Base-by-base conservation (phyloP, 2,329 filamentous ascomycete genomes). In the Drechslera avenae region DNA sequence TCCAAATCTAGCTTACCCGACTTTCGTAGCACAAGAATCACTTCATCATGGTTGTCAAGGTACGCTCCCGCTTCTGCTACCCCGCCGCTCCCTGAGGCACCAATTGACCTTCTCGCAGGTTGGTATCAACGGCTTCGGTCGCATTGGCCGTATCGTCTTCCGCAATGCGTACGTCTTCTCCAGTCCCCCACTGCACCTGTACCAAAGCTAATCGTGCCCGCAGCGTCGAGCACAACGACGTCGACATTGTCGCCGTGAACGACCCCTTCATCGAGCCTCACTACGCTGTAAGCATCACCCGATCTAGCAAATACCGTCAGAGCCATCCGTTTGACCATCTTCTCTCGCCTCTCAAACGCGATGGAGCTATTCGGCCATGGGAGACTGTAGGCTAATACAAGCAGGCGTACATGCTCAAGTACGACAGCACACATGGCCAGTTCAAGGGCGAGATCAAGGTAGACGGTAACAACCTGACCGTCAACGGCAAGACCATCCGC, bases 121-220 rank as follows among this genome's bases (percentile, higher is more conserved):
- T 77, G 91, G 91, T 79, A 97, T 96, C 88, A 97, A 97, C 89
- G 93, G 94, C 80, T 99, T 99, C 85, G 94, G 94, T 83, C 92
- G 94, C 81, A 99, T 99, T 81, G 94, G 94, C 75, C 90, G 94
- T 79, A 97, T 99, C 79, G 86, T 97, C 84, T 94, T 97, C 89
- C 91, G 93, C 83, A 97, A 97, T 83, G 90, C 93, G 85, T 87
- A 76, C 77, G 84, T 85, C 21, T 36, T 39, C 51, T 40, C 16
- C 36, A 19, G 44, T 47, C 32, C 26, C 39, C 30, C 30, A 48
- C 28, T 40, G 17, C 40, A n/a, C 34, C 14, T 5, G 21, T 32
- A 12, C 10, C 30, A 36, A 40, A 46, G 54, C 66, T 69, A 44
- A 73, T 52, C 57, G n/a, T n/a, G 37, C 39, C 36, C 62, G 43